Evolutionary conservation across 23 red algal species (phyloP), one percentile per base, ranked within the genome.

Genomic region (Chondrus crispus): DNA sequence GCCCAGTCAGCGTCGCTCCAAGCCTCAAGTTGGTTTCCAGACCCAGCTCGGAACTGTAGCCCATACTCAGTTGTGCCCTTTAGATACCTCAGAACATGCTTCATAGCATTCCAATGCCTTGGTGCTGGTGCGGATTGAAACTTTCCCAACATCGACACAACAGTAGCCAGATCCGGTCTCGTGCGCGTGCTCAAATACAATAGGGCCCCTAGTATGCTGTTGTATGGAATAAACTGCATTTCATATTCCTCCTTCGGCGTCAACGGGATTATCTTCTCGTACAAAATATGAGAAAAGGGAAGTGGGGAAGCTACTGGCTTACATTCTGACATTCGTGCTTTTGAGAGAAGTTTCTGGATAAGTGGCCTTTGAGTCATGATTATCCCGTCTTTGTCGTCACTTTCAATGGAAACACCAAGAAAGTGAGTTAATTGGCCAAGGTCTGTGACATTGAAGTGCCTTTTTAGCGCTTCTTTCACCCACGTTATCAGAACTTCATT

Each of bases 51-150:
- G 62, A 42, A 57, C 11, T 36, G 14, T 29, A 70, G 36, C 9
- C 47, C 29, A 40, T 32, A 75, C 37, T 49, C 68, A 9, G 32
- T 16, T 16, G 84, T 76, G 42, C 84, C 84, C 38, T 74, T 69
- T 40, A 88, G 33, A 32, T 88, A 88, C 2, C 84, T 14, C 18
- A 88, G 46, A 4, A 88, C 84, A 8, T 70, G 43, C 39, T 77
- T 77, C 3, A 7, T 35, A 77, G 71, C 71, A 2, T 3, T 5
- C 2, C 2, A 2, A 35, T 44, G 39, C 2, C 5, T 5, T 3
- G 8, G 24, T 3, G 71, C 39, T 44, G 8, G 8, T 5, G 30
- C 39, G 22, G 28, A 22, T 45, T 3, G 35, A 45, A 32, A 77
- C 22, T 35, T 24, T 2, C 26, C 28, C 3, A 77, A 35, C 28